Base-by-base conservation (phyloP, 169 alveolate genomes). In the Hepatocystis sp. region DNA sequence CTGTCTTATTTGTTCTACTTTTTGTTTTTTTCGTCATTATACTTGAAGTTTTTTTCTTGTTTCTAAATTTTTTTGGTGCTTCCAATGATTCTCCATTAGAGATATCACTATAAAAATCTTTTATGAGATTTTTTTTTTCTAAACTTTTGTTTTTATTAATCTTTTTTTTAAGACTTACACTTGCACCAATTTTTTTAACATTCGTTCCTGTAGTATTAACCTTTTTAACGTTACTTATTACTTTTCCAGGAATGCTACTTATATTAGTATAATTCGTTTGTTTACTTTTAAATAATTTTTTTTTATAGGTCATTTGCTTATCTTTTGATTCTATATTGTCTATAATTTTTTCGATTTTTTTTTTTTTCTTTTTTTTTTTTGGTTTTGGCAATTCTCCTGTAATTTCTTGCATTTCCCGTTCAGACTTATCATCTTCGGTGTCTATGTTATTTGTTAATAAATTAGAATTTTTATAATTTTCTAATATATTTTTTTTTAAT, bases 401-500 rank as follows among this genome's bases (percentile, higher is more conserved):
- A 7, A 7, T 36, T 5, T 36, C 10, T 10, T 36, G 47, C 47
- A 36, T 53, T 36, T 71, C 60, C 23, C 13, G 55, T 23, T 52
- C 53, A 17, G 30, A 32, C 13, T 32, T 85, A 17, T 36, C 88
- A 7, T 61, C 84, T 46, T 86, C 86, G 42, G 71, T 49, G 7
- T 64, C 76, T 49, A 67, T 15, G 27, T 66, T 64, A 47, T 44
- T 32, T 51, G 40, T 21, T 3, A 67, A 44, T 10, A 55, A 4
- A 42, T 64, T 25, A 39, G 30, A 17, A 49, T 30, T 61, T 36
- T 81, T 66, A 66, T 66, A 61, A 84, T 67, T 64, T 63, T 51
- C 71, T 39, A 85, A 30, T 23, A 76, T 52, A 56, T 78, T 47
- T 25, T 90, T 39, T 68, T 89, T 65, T 39, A 71, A 11, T 13